These are phyloP conservation scores for Irineochytrium annulatum DNA, from an alignment of 192 early-diverging fungal genomes.

Conservation along the genomic window DNA sequence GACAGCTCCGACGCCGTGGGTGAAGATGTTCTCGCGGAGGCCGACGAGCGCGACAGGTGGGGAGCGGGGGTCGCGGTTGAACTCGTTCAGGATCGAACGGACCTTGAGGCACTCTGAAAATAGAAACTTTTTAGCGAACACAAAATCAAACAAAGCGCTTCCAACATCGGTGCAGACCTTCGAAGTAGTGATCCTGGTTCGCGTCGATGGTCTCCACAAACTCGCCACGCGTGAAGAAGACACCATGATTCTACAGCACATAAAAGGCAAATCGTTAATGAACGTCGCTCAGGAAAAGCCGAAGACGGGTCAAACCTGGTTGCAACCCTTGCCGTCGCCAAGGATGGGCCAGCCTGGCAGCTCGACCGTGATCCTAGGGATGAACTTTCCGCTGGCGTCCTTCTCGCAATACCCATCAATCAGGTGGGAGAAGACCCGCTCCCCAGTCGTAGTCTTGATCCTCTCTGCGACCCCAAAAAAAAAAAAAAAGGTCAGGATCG, in stretches of 20 bases:
- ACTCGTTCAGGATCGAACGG: slow-evolving; percentile 79
- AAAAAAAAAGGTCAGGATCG: no score
- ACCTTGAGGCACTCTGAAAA: slow-evolving; percentile 72
- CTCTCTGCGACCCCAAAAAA: no score
- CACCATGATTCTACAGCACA: slow-evolving; percentile 75
- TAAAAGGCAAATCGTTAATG: no score
- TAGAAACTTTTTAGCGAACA: no score
- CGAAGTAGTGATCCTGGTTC: slow-evolving; percentile 89
- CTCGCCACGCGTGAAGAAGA: slow-evolving; percentile 83
- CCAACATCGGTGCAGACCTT: no score
- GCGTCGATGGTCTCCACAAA: slow-evolving; percentile 83
- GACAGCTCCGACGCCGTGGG: slow-evolving; percentile 9
- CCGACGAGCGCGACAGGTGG: slow-evolving; percentile 84
- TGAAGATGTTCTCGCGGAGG: slow-evolving; percentile 27
- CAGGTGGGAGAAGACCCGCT: slow-evolving; percentile 44
- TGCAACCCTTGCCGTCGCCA: slow-evolving; percentile 88
- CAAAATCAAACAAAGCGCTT: no score
- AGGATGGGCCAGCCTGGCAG: slow-evolving; percentile 55
- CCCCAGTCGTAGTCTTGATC: no score
- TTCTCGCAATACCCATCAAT: slow-evolving; percentile 76
- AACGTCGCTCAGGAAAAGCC: no score
- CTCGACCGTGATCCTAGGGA: slow-evolving; percentile 41
- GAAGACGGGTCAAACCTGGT: no score
- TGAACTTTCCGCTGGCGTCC: slow-evolving; percentile 66
- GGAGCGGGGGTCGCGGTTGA: slow-evolving; percentile 33